These are phyloP conservation scores for Coniochaeta sp. DNA, from an alignment of 2,329 filamentous ascomycete species.

Conservation along the genomic window DNA sequence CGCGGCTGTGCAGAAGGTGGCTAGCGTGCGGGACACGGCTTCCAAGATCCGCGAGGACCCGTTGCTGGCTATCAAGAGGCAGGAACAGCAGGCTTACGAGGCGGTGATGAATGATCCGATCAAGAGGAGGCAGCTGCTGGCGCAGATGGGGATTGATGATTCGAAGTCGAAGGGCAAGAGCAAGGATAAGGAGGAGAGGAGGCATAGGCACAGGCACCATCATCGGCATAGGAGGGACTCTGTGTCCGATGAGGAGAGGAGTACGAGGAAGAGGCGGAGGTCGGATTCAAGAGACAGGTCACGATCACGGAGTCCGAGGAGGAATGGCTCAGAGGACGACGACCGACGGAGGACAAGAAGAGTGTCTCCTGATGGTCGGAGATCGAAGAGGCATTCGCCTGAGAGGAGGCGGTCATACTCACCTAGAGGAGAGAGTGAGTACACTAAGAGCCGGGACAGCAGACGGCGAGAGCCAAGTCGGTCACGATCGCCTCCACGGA, in stretches of 20 bases:
- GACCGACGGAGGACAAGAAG: slow-evolving; percentile 9
- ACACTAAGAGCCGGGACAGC: slow-evolving; percentile 9
- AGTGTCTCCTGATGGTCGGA: slow-evolving; percentile 1
- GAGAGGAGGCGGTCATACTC: slow-evolving; percentile 3
- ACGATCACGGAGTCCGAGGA: slow-evolving; percentile 34
- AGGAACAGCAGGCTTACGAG: slow-evolving; percentile 77
- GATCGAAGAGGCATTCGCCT: slow-evolving; percentile 14
- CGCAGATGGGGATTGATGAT: slow-evolving; percentile 51
- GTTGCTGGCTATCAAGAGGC: slow-evolving; percentile 84
- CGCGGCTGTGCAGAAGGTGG: slow-evolving; percentile 60
- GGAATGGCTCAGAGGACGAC: slow-evolving; percentile 22
- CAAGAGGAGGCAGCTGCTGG: slow-evolving; percentile 60
- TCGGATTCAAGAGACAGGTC: slow-evolving; percentile 34
- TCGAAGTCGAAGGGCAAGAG: slow-evolving; percentile 27
- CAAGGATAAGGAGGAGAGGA: slow-evolving; percentile 27
- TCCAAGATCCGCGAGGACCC: slow-evolving; percentile 87
- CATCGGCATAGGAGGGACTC: slow-evolving; percentile 37
- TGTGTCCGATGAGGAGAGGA: slow-evolving; percentile 30
- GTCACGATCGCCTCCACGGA: slow-evolving; percentile 4
- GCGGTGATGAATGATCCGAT: slow-evolving; percentile 73
- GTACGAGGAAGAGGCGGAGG: slow-evolving; percentile 31
- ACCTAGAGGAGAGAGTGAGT: slow-evolving; percentile 6
- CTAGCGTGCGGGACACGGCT: slow-evolving; percentile 71
- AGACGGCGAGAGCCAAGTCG: slow-evolving; percentile 6
- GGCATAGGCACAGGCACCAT: slow-evolving; percentile 29